Percentiles rank a stretch among this genome's conserved stretches.
phyloP scores from a whole-genome alignment of 2,329 filamentous ascomycete species.

The Phyllosticta citribraziliensis region DNA sequence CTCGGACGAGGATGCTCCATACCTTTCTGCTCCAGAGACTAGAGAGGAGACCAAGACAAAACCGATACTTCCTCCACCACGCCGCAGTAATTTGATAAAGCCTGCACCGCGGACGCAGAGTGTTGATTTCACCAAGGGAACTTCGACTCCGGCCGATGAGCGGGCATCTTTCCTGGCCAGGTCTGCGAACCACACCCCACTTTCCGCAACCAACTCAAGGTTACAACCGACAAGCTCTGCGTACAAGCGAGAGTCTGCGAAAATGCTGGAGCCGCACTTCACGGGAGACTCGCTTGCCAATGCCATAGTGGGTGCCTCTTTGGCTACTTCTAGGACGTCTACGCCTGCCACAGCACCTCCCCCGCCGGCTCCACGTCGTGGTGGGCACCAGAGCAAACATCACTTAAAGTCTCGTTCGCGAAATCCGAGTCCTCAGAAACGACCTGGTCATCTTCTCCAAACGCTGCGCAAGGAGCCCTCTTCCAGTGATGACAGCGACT shows the following conservation, averaged over 20 bases:
- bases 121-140: not conserved
- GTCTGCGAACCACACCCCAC: slow-evolving; percentile 17
- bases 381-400: slow-evolving; percentile 30
- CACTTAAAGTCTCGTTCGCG: slow-evolving; percentile 17
- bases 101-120: not conserved
- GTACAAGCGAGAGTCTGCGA: slow-evolving; percentile 28
- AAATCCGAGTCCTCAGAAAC: slow-evolving; percentile 36
- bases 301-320: slow-evolving; percentile 65
- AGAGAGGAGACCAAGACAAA: slow-evolving; percentile 23
- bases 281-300: slow-evolving; percentile 58
- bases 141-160: not conserved
- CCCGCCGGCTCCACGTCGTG: slow-evolving; percentile 32
- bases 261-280: slow-evolving; percentile 37
- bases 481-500: slow-evolving; percentile 43
- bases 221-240: slow-evolving; percentile 25
- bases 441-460: slow-evolving; percentile 47
- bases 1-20: slow-evolving; percentile 14
- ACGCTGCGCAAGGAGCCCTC: slow-evolving; percentile 50
- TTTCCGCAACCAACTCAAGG: not conserved
- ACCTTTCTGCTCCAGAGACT: slow-evolving; percentile 26
- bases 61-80: slow-evolving; percentile 26
- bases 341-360: slow-evolving; percentile 29
- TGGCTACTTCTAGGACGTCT: slow-evolving; percentile 52
- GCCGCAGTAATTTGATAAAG: slow-evolving; percentile 23
- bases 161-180: slow-evolving; percentile 17